Base-by-base conservation (phyloP, 495 filamentous ascomycete genomes). In the Aspergillus saccharolyticus region DNA sequence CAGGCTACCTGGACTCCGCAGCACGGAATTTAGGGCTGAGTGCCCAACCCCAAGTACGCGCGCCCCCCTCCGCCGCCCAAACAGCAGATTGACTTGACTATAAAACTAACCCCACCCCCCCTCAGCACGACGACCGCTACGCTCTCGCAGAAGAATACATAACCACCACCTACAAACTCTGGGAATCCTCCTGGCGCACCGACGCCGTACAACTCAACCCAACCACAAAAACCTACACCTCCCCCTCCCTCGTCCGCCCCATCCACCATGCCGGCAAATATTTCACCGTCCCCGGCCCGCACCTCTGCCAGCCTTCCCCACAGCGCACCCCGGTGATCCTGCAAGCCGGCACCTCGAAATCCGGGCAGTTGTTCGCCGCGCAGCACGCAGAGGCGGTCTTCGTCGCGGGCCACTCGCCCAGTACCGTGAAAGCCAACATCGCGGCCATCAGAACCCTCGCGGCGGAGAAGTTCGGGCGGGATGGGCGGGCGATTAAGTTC, bases 221-320 rank as follows among this genome's bases (percentile, higher is more conserved):
- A 43, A 64, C 78, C 51, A 70, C 65, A 12, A 80, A 80, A 2
- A 70, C 85, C 56, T 87, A 85, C 71, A 82, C 81, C 4, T 79
- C 85, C 25, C 85, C 86, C 1, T 61, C 74, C 4, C 74, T 76
- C 6, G 79, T 89, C 1, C 71, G 84, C 3, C 63, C 81, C 56
- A 88, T 90, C 70, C 82, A 88, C 70, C 86, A 89, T 67, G 58
- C 69, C 1, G 86, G 87, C 28, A 82, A 85, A 61, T 86, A 82
- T 71, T 88, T 84, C 72, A 70, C 64, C 4, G 83, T 89, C 0
- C 85, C 84, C 0, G 86, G 85, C 0, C 85, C 83, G 10, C 83
- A 87, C 58, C 78, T 88, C 66, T 78, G 75, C 53, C 80, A 86
- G 50, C 86, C 86, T 3, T 81, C 76, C 49, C 84, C 83, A 5